Base-by-base conservation (phyloP, 1,284 basidiomycete species). In the Lentinus polychrous region DNA sequence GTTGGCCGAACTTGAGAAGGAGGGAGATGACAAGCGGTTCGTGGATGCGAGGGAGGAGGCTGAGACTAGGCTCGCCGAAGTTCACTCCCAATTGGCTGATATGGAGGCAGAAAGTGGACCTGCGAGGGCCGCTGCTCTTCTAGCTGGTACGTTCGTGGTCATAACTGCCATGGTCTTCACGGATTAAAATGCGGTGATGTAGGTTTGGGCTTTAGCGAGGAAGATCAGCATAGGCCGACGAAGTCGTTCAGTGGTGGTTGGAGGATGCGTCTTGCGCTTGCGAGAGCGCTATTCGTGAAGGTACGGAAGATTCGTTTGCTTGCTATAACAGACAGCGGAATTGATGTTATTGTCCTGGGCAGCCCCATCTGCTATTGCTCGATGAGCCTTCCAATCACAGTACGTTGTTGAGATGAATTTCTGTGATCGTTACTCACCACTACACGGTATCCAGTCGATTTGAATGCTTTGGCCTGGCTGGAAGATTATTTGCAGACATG, bases 321-420 rank as follows among this genome's bases (percentile, higher is more conserved):
- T 18, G 8, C 38, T 42, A 23, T 40, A 5, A 8, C 36, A 31
- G 14, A 15, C 20, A 23, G 11, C 15, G 14, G 6, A 22, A 17
- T 5, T n/a, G 32, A 37, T 14, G 47, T 18, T 46, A 45, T n/a
- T n/a, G n/a, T 27, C 17, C 45, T 40, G 23, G 27, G 23, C 53
- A 86, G 83, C 86, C 86, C 20, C 66, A 90, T 45, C 72, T 95
- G 15, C 74, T 95, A 45, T 76, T 97, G 59, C 78, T 97, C 32
- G 94, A 96, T 68, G 94, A 97, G 66, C 95, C 95, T 64, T 96
- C 94, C n/a, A 99, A 99, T 73, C 88, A 97, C 73, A 93, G 85
- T 87, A 49, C 51, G 79, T 67, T 20, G 45, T 18, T 15, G 31
- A 11, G 8, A 12, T 44, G 1, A 4, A n/a, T 20, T 14, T 37